Evolutionary conservation across 202 grass and related monocot genomes (phyloP).

Genomic region (Panicum hallii): DNA sequence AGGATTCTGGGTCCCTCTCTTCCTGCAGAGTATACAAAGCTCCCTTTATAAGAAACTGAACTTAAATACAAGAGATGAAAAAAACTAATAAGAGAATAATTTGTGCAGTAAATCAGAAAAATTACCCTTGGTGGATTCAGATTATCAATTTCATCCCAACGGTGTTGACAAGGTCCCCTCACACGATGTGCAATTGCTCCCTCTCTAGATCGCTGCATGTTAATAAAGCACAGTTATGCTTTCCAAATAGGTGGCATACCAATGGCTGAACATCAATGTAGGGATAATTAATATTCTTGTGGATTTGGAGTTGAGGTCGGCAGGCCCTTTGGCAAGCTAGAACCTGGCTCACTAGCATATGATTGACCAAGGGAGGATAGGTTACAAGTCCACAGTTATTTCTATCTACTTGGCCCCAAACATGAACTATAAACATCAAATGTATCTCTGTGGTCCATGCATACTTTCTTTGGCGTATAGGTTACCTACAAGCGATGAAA

Average conservation of each 20-base stretch:
- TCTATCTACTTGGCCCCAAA: background rate
- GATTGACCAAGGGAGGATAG: slow-evolving; percentile 15
- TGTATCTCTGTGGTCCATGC: background rate
- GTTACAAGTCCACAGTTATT: slow-evolving; percentile 2
- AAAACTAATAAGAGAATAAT: slow-evolving; percentile 30
- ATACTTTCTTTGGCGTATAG: slow-evolving; percentile 21
- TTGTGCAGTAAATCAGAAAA: slow-evolving; percentile 37
- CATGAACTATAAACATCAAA: background rate
- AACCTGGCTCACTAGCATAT: slow-evolving; percentile 13
- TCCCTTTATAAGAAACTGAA: slow-evolving; percentile 30
- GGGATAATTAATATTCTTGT: slow-evolving; percentile 4
- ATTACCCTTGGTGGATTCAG: slow-evolving; percentile 85
- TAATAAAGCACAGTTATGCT: slow-evolving; percentile 38
- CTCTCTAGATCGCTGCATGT: slow-evolving; percentile 69
- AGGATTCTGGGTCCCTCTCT: slow-evolving; percentile 89
- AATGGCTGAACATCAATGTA: slow-evolving; percentile 28
- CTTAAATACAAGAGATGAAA: background rate
- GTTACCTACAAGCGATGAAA: background rate
- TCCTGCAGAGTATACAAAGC: slow-evolving; percentile 59
- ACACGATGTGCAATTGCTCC: slow-evolving; percentile 79
- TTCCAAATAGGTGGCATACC: background rate
- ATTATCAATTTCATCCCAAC: slow-evolving; percentile 68
- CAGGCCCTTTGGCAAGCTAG: slow-evolving; percentile 19
- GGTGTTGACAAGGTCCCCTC: slow-evolving; percentile 71
- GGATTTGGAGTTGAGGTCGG: slow-evolving; percentile 20